phyloP scores from a whole-genome alignment of 2,329 filamentous ascomycete species.

The Penicillium concentricum region DNA sequence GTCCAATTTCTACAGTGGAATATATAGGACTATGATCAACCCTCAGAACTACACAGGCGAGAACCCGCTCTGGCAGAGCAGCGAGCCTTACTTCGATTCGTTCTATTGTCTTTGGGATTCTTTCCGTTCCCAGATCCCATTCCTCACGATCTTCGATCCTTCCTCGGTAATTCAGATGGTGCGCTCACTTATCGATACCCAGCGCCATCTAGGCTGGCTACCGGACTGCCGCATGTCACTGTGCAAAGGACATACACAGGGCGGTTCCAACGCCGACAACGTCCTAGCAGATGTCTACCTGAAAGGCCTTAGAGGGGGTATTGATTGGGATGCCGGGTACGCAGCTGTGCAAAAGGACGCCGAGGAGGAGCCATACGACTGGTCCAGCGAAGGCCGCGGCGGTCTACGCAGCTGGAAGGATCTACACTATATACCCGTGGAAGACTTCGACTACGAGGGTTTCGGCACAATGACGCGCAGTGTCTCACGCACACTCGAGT shows the following conservation, averaged over 20 bases:
- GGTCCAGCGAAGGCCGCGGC: constrained; percentile 67
- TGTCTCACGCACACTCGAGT: constrained; percentile 71
- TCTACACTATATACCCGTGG: constrained; percentile 67
- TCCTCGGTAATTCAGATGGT: constrained; percentile 62
- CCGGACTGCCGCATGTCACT: constrained; percentile 74
- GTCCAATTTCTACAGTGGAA: constrained; percentile 66
- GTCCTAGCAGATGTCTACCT: constrained; percentile 66
- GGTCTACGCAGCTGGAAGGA: constrained; percentile 69
- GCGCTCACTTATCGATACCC: constrained; percentile 68
- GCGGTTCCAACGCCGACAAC: constrained; percentile 70
- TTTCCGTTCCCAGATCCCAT: constrained; percentile 66
- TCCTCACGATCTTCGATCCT: constrained; percentile 67
- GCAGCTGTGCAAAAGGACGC: constrained; percentile 69
- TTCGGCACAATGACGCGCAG: constrained; percentile 69
- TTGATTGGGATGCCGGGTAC: constrained; percentile 68
- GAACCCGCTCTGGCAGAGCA: constrained; percentile 64
- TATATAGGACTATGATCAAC: constrained; percentile 68
- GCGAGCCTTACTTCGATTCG: constrained; percentile 70
- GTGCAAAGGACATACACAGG: constrained; percentile 68
- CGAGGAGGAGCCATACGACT: constrained; percentile 67
- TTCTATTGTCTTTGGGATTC: constrained; percentile 75
- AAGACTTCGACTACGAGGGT: constrained; percentile 65
- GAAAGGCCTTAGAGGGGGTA: constrained; percentile 62
- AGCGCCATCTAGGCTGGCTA: constrained; percentile 67
- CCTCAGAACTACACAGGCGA: constrained; percentile 73